phyloP scores from a whole-genome alignment of 1,139 yeast species.

The Suhomyces bokatorum region DNA sequence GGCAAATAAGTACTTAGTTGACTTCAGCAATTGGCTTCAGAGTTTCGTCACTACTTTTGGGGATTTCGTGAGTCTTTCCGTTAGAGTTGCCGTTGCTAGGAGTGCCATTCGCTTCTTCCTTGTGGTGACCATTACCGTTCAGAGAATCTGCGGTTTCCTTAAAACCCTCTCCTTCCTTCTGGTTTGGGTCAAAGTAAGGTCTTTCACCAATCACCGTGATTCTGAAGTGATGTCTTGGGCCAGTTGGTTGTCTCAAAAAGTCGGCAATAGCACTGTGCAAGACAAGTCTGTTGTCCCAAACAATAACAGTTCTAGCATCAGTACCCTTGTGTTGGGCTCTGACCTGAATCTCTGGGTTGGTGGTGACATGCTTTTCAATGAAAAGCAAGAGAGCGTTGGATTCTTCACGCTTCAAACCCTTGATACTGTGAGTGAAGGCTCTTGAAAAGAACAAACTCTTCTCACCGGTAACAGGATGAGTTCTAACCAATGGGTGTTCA shows the following conservation, averaged over 20 bases:
- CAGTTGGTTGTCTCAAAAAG: constrained; percentile 23
- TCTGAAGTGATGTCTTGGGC: constrained; percentile 28
- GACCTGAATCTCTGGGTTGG: constrained; percentile 28
- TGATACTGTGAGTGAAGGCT: constrained; percentile 24
- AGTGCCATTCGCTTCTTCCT: background rate
- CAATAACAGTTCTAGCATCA: constrained; percentile 24
- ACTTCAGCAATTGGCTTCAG: constrained; percentile 6
- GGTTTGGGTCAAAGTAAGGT: constrained; percentile 19
- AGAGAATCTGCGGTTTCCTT: constrained; percentile 5
- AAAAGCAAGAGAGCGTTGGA: constrained; percentile 25
- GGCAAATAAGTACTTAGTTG: background rate
- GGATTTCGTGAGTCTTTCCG: constrained; percentile 3
- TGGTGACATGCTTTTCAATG: constrained; percentile 23
- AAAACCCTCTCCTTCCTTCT: too few species aligned
- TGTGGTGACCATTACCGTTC: constrained; percentile 10
- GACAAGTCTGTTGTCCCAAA: constrained; percentile 28
- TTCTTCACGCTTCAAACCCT: constrained; percentile 26
- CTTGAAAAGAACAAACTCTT: constrained; percentile 26
- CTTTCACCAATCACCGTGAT: constrained; percentile 29
- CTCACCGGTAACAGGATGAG: constrained; percentile 33
- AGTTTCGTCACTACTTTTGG: background rate
- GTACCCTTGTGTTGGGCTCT: constrained; percentile 28
- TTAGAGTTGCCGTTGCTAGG: constrained; percentile 10
- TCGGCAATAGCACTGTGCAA: constrained; percentile 27
- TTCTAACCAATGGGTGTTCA: constrained; percentile 32